Base-by-base conservation (phyloP, 306 rosid genomes). In the Parietaria judaica region DNA sequence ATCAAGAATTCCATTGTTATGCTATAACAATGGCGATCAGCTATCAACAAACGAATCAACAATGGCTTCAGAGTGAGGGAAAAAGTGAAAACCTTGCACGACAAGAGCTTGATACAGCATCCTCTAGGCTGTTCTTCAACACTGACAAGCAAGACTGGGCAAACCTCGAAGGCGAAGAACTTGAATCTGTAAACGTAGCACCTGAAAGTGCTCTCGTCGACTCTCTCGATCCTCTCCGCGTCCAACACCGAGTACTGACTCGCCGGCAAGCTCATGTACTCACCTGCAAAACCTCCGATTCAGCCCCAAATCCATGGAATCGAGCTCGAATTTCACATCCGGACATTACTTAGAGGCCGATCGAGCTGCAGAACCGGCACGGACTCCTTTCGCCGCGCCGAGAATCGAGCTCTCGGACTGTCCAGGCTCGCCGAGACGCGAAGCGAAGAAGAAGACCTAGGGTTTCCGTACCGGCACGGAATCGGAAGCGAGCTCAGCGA, bases 181-280 rank as follows among this genome's bases (percentile, higher is more conserved):
- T 86, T 92, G 55, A 92, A 58, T 36, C 70, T 77, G 62, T 91
- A 91, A 14, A 91, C 95, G 12, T 85, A 83, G 71, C 96, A 91
- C 82, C 96, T 78, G 75, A 91, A 92, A 11, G 98, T 92, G 66
- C 68, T 70, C 4, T 86, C 96, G 49, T 83, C 90, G 49, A 92
- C 85, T 57, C 96, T 83, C 80, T 88, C 98, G 37, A 92, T 92
- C 82, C 98, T 74, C 90, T 92, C 96, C 8, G 95, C 98, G 14
- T 92, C 98, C 82, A 91, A 76, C 56, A 92, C 98, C 35, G 98
- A 92, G 64, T 92, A 92, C 69, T 92, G 96, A 74, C 98, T 92
- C 10, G 98, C 95, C 16, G 96, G 98, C 57, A 92, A 82, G 43
- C 88, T 82, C 96, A 92, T 86, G 58, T 92, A 88, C 49, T 92